Evolutionary conservation across 495 filamentous ascomycete genomes (phyloP), one percentile per base, ranked within the genome.

Genomic region (Rhypophila decipiens): DNA sequence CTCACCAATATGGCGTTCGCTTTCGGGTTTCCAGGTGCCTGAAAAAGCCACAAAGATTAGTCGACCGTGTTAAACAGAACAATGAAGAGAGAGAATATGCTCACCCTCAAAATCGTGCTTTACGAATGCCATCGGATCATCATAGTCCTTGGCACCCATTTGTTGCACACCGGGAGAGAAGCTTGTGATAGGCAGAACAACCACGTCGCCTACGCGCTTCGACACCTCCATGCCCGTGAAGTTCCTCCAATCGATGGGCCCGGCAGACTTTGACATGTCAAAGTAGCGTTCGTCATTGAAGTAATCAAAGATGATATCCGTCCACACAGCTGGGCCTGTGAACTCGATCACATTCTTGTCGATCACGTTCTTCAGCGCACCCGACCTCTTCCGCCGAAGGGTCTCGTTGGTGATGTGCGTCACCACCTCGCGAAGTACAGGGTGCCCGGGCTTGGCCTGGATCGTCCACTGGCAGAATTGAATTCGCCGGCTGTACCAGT

Each of bases 401-500:
- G 90, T 85, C 59, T 89, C 80, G 52, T 86, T 73, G 1, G 90
- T 95, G 57, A 98, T 87, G 50, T 82, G 84, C 12, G 87, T 76
- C 22, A 98, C 87, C 42, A 96, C 79, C 47, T 96, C 88, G 21
- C 87, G 78, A 39, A 98, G 72, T 18, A 96, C 84, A 0, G 93
- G 93, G 58, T 98, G 93, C 7, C 93, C 93, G 0, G 93, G 86
- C 64, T 98, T 98, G 35, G 87, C 70, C 60, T 96, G 91, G 42
- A 98, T 96, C 3, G 93, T 98, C 93, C 93, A 98, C 62, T 98
- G 93, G 65, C 93, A 98, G 65, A 98, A 98, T 58, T 98, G 93
- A 42, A 98, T 88, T 22, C 93, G 76, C 43, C 93, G 85, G 43
- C 88, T 90, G 67, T 96, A 98, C 93, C 93, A 98, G 0, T 95